Evolutionary conservation across 2,329 filamentous ascomycete species (phyloP).

Genomic region (Arthrobotrys megalospora): DNA sequence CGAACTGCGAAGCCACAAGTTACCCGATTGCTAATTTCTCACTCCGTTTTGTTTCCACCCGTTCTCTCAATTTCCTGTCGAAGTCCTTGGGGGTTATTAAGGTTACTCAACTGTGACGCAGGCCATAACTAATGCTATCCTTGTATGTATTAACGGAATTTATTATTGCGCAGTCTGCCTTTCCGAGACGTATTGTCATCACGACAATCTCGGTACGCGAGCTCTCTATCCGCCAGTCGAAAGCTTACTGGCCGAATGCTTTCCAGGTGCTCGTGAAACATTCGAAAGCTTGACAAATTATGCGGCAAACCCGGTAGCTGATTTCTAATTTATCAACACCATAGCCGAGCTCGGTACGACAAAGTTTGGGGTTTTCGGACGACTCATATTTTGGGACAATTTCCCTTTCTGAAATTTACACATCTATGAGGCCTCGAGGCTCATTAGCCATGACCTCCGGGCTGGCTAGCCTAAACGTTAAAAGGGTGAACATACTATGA

Average conservation of each 20-base stretch:
- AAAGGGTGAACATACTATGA: too few species aligned
- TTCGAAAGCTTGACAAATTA: neutral
- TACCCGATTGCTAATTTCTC: neutral
- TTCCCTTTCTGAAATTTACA: too few species aligned
- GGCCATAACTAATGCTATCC: neutral
- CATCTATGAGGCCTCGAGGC: too few species aligned
- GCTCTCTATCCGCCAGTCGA: neutral
- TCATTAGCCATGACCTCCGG: too few species aligned
- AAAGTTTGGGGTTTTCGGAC: neutral
- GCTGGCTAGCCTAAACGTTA: too few species aligned
- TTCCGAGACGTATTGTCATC: neutral
- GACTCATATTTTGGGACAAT: neutral
- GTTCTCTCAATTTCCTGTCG: too few species aligned
- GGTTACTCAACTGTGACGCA: neutral
- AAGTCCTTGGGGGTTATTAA: neutral
- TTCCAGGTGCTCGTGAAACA: neutral
- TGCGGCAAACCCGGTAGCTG: slow-evolving; percentile 1
- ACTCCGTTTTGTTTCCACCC: neutral
- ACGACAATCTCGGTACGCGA: neutral
- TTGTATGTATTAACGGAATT: neutral
- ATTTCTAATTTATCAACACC: slow-evolving; percentile 6
- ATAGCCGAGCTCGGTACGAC: neutral
- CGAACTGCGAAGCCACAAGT: neutral
- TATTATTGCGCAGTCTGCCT: slow-evolving; percentile 1
- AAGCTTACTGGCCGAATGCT: neutral